Conservation (phyloP, 768 basidiomycete species). For the Rhodosporidiobolus sp. region DNA sequence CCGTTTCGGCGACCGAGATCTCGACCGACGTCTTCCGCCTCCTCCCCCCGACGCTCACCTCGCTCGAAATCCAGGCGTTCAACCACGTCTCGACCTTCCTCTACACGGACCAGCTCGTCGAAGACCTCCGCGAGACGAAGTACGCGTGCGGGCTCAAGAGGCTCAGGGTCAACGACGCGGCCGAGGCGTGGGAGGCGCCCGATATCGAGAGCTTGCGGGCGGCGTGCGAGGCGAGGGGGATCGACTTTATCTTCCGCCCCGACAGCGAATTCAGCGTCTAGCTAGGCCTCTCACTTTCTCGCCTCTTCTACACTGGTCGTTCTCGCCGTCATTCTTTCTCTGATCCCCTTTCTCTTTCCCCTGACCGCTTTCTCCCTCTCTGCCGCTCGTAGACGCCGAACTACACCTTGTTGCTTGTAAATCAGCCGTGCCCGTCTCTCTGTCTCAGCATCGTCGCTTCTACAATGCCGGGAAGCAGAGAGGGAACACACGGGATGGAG, state of each 20-base stretch:
- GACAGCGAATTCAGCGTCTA: not conserved
- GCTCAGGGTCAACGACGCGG: not conserved
- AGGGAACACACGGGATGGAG: too few species aligned
- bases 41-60: not conserved
- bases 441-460: too few species aligned
- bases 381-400: too few species aligned
- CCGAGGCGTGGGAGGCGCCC: not conserved
- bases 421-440: too few species aligned
- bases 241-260: conserved; percentile 3
- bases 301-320: too few species aligned
- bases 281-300: too few species aligned
- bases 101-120: not conserved
- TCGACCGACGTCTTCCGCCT: conserved; percentile 19
- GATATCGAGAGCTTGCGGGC: not conserved
- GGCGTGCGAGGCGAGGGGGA: conserved; percentile 2
- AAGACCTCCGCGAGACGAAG: not conserved
- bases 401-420: too few species aligned
- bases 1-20: conserved; percentile 17
- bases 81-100: conserved; percentile 10
- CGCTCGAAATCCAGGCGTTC: conserved; percentile 5
- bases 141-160: not conserved
- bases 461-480: too few species aligned
- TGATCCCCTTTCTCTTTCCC: too few species aligned
- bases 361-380: too few species aligned
- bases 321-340: too few species aligned